Evolutionary conservation across 2,329 filamentous ascomycete genomes (phyloP).

Genomic region (Cryphonectria radicalis): DNA sequence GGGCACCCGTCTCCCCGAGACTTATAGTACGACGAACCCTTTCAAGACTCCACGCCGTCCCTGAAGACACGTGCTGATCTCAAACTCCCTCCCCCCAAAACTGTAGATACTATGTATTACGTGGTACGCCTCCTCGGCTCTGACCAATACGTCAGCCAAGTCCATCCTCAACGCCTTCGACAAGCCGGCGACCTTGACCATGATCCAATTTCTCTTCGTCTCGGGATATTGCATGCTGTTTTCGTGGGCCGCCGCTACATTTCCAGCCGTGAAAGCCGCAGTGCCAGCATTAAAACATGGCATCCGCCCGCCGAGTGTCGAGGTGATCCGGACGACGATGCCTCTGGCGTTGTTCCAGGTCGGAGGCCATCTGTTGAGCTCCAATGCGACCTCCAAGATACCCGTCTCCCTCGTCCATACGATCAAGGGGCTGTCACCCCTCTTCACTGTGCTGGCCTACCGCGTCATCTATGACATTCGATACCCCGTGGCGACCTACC

Average conservation of each 20-base stretch:
- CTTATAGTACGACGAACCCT: conserved; percentile 71
- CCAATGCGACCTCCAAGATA: conserved; percentile 91
- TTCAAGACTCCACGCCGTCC: conserved; percentile 14
- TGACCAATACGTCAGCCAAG: conserved; percentile 98
- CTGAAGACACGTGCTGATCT: conserved; percentile 35
- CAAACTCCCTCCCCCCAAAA: conserved; percentile 1
- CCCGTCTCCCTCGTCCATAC: conserved; percentile 97
- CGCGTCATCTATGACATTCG: conserved; percentile 85
- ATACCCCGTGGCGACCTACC: conserved; percentile 85
- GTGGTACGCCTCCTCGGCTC: conserved; percentile 94
- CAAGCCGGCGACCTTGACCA: conserved; percentile 87
- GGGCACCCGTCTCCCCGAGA: conserved; percentile 84
- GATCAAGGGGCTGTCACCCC: conserved; percentile 93
- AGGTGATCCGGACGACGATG: conserved; percentile 85
- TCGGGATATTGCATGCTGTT: conserved; percentile 83
- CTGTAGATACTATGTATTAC: conserved; percentile 78
- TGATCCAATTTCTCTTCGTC: conserved; percentile 93
- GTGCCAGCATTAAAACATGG: conserved; percentile 83
- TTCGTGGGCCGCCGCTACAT: conserved; percentile 73
- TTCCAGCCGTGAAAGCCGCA: conserved; percentile 70
- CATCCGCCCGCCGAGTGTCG: conserved; percentile 77
- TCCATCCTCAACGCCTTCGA: conserved; percentile 91
- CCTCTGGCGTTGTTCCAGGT: conserved; percentile 93
- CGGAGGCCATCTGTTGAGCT: conserved; percentile 89
- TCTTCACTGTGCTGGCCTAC: conserved; percentile 95